Evolutionary conservation across 2,329 filamentous ascomycete genomes (phyloP), one percentile per base, ranked within the genome.

Genomic region (Exophiala calicioides): DNA sequence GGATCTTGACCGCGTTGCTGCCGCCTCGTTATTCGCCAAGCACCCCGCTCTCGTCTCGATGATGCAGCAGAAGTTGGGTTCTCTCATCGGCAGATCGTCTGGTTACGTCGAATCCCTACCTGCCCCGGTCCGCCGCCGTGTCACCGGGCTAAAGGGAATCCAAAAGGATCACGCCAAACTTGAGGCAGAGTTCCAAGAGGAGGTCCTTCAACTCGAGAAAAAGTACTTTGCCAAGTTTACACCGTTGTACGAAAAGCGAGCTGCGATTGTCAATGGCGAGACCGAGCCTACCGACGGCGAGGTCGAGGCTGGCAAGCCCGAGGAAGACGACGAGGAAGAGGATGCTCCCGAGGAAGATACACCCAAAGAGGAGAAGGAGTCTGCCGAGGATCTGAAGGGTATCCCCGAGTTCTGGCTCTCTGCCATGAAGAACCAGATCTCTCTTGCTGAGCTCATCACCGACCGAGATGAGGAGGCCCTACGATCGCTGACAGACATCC

Each of bases 401-500:
- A 96, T 98, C 55, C 93, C 93, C 55, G 93, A 98, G 74, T 98
- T 98, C 80, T 98, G 93, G 93, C 80, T 98, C 39, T 96, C 91
- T 53, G 91, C 94, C 61, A 97, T 98, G 91, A 98, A 98, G 81
- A 98, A 98, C 78, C 91, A 96, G 70, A 82, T 93, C 63, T 95
- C 90, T 21, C 84, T 98, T 46, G 89, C 91, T 46, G 94, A 98
- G 74, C 95, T 96, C 82, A 96, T 98, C 68, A 98, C 93, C 63
- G 93, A 97, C 63, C 87, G 90, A 58, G 93, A 98, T 67, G 93
- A 98, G 80, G 84, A 82, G 59, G 93, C 90, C 42, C 84, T 98
- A 48, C 95, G 94, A 75, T 79, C 85, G 65, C 79, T 98, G 47
- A 85, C 80, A 58, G 91, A 98, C 67, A 89, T 98, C 62, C 90